These are phyloP conservation scores for Lecanosticta acicola DNA, from an alignment of 2,329 filamentous ascomycete genomes.

Conservation along the genomic window DNA sequence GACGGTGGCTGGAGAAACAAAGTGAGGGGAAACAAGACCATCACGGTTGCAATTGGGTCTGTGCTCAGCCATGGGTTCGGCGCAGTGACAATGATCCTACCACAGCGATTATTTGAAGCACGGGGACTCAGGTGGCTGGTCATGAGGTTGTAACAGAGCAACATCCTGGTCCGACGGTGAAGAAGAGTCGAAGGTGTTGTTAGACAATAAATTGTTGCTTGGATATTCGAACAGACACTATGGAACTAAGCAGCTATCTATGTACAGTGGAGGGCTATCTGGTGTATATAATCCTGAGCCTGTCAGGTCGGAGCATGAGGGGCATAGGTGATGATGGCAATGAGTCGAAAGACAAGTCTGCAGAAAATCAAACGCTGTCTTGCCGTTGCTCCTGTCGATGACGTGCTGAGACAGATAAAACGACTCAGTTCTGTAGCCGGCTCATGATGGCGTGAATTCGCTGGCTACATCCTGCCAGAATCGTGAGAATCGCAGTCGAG, in stretches of 20 bases:
- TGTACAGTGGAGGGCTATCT: no score
- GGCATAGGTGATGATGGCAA: background rate
- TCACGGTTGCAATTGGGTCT: no score
- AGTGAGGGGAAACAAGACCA: no score
- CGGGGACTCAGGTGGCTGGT: background rate
- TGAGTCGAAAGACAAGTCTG: no score
- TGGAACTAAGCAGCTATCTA: no score
- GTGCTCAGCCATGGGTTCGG: background rate
- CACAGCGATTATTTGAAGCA: background rate
- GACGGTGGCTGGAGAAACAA: no score
- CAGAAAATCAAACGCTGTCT: background rate
- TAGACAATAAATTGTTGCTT: no score
- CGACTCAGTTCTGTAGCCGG: background rate
- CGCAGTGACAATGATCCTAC: background rate
- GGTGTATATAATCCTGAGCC: no score
- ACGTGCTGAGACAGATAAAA: background rate
- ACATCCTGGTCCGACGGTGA: background rate
- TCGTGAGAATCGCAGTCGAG: background rate
- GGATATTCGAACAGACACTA: no score
- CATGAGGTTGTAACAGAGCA: no score
- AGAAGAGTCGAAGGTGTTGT: no score
- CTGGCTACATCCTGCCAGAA: background rate
- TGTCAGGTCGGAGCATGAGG: background rate
- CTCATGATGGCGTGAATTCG: background rate
- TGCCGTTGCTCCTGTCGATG: background rate